Conservation (phyloP, 139 green algal genomes). For the Picochlorum sp. region DNA sequence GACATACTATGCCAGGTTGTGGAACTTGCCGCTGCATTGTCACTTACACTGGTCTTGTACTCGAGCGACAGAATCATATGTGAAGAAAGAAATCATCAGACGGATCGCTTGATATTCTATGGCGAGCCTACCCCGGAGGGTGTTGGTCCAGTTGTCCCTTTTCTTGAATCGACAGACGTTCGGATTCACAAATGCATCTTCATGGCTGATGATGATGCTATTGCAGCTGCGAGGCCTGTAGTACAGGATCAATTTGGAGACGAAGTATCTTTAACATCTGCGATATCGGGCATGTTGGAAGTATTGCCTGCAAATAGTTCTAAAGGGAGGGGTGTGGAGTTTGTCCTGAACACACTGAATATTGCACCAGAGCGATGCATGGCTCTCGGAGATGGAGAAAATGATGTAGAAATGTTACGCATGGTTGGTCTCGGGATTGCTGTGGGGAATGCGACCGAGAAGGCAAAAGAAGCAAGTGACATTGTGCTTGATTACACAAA, state of each 20-base stretch:
- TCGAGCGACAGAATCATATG: conserved; percentile 61
- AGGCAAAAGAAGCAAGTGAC: conserved; percentile 24
- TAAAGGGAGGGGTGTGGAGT: conserved; percentile 51
- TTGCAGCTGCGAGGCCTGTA: conserved; percentile 11
- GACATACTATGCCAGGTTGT: conserved; percentile 42
- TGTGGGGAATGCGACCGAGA: conserved; percentile 16
- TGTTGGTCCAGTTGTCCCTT: conserved; percentile 13
- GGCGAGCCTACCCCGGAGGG: conserved; percentile 54
- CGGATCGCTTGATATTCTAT: conserved; percentile 67
- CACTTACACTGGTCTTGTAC: conserved; percentile 48
- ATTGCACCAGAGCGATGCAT: conserved; percentile 45
- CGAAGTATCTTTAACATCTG: conserved; percentile 43
- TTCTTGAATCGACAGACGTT: conserved; percentile 1
- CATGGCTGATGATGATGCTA: conserved; percentile 35
- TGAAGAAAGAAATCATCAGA: conserved; percentile 49
- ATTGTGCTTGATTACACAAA: conserved; percentile 53
- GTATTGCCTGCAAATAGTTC: conserved; percentile 54
- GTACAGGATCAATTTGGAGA: conserved; percentile 26
- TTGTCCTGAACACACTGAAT: conserved; percentile 38
- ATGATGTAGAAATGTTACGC: conserved; percentile 84
- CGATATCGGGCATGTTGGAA: conserved; percentile 84
- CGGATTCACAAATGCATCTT: conserved; percentile 61
- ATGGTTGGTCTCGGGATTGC: conserved; percentile 85
- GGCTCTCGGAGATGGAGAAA: conserved; percentile 82
- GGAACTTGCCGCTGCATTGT: conserved; percentile 34